Conservation (phyloP, 2,329 filamentous ascomycete species). For the Didymella segeticola region DNA sequence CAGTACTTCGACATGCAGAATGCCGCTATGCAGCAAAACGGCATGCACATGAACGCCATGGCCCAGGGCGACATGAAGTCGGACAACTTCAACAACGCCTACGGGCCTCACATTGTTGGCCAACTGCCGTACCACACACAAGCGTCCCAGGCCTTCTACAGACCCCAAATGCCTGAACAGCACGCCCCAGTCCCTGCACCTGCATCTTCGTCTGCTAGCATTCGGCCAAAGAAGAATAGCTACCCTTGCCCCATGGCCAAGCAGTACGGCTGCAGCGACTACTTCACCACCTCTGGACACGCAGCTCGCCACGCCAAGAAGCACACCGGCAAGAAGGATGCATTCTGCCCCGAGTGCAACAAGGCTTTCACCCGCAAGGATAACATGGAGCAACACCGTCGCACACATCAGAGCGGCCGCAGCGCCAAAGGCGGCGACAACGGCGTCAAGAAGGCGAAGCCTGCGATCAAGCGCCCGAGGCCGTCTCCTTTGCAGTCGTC, state of each 20-base stretch:
- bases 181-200: slow-evolving; percentile 47
- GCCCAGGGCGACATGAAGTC: slow-evolving; percentile 9
- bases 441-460: slow-evolving; percentile 48
- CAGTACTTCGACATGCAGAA: slow-evolving; percentile 35
- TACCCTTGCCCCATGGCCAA: slow-evolving; percentile 78
- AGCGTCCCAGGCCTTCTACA: slow-evolving; percentile 24
- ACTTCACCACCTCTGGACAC: slow-evolving; percentile 83
- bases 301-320: slow-evolving; percentile 86
- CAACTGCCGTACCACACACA: slow-evolving; percentile 35
- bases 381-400: slow-evolving; percentile 87
- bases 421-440: slow-evolving; percentile 47
- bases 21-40: slow-evolving; percentile 4
- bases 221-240: slow-evolving; percentile 65
- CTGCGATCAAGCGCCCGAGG: slow-evolving; percentile 43
- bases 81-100: slow-evolving; percentile 29
- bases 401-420: slow-evolving; percentile 70
- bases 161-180: slow-evolving; percentile 21
- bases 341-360: slow-evolving; percentile 72
- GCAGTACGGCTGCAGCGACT: slow-evolving; percentile 75
- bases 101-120: slow-evolving; percentile 32
- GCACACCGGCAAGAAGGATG: slow-evolving; percentile 80
- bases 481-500: slow-evolving; percentile 41
- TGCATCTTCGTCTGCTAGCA: slow-evolving; percentile 53
- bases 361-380: slow-evolving; percentile 83
- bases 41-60: slow-evolving; percentile 18